These are phyloP conservation scores for Sordariomycetes sp. DNA, from an alignment of 2,329 filamentous ascomycete genomes.

Conservation along the genomic window DNA sequence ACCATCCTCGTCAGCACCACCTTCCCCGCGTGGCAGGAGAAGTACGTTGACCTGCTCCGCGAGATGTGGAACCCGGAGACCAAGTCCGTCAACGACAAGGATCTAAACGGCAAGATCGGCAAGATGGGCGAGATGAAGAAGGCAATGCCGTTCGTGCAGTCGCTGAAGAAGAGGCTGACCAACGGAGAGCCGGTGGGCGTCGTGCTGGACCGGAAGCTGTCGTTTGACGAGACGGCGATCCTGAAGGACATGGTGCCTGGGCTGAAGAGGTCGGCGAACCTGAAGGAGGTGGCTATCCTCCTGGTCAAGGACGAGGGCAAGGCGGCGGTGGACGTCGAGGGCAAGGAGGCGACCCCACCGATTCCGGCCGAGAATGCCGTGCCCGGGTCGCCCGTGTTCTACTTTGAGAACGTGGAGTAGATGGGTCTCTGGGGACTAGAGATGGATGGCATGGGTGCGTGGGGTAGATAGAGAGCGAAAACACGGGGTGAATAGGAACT, in stretches of 20 bases:
- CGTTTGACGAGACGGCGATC: slow-evolving; percentile 73
- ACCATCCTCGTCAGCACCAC: slow-evolving; percentile 72
- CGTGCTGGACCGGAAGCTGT: slow-evolving; percentile 75
- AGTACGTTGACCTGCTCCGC: slow-evolving; percentile 72
- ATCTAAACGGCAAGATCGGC: slow-evolving; percentile 63
- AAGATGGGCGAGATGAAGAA: slow-evolving; percentile 91
- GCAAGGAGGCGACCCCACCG: slow-evolving; percentile 44
- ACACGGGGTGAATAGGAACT: neutral
- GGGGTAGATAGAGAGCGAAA: neutral
- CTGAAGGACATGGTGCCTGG: slow-evolving; percentile 69
- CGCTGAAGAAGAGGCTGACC: slow-evolving; percentile 72
- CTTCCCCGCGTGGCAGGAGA: slow-evolving; percentile 86
- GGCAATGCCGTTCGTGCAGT: slow-evolving; percentile 93
- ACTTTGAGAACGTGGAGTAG: slow-evolving; percentile 66
- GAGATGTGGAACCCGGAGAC: slow-evolving; percentile 54
- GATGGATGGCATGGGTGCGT: neutral
- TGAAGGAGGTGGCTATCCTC: slow-evolving; percentile 62
- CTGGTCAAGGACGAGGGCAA: slow-evolving; percentile 61
- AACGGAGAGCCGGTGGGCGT: slow-evolving; percentile 52
- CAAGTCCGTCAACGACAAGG: slow-evolving; percentile 66
- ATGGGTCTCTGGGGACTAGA: neutral
- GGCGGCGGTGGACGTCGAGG: slow-evolving; percentile 44
- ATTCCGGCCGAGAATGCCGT: slow-evolving; percentile 62
- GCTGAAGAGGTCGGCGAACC: slow-evolving; percentile 64
- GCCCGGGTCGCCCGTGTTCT: slow-evolving; percentile 72